A percentile compares a stretch with the other conserved stretches of the same genome.
These are phyloP conservation scores for Typha latifolia DNA, from an alignment of 176 grass and related monocot species.

Conservation along the genomic window DNA sequence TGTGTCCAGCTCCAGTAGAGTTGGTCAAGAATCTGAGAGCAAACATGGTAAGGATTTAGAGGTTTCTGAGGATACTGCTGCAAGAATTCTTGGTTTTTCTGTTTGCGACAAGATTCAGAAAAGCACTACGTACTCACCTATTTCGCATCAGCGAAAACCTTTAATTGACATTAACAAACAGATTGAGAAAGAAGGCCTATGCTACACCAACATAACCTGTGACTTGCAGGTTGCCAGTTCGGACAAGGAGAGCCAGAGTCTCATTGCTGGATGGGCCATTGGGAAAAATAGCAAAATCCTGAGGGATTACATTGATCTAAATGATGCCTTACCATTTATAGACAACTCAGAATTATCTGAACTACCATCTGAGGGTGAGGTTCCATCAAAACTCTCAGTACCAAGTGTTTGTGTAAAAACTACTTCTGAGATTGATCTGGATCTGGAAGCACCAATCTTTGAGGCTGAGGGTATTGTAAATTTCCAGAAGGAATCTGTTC, in stretches of 20 bases:
- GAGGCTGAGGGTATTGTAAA: constrained; percentile 21
- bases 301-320: constrained; percentile 53
- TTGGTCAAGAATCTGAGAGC: not conserved
- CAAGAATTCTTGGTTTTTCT: constrained; percentile 13
- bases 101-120: constrained; percentile 18
- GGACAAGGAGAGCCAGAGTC: not conserved
- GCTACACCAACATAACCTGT: not conserved
- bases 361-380: constrained; percentile 26
- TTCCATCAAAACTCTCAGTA: constrained; percentile 13
- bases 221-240: too few species aligned
- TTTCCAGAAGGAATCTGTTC: constrained; percentile 8
- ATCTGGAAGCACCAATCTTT: constrained; percentile 40
- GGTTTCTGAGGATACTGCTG: constrained; percentile 5
- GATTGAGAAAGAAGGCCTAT: not conserved
- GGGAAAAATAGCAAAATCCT: constrained; percentile 5
- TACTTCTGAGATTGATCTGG: constrained; percentile 40
- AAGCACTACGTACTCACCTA: constrained; percentile 14
- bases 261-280: constrained; percentile 12
- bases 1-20: constrained; percentile 14
- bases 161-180: not conserved
- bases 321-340: constrained; percentile 40
- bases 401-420: constrained; percentile 27
- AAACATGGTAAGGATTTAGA: constrained; percentile 1
- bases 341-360: constrained; percentile 31
- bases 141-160: constrained; percentile 16